A percentile compares a stretch with the other conserved stretches of the same genome.
Conservation (phyloP, 345 rosid genomes). For the Arabidopsis thaliana region TAIR10.1 NC_003076.8:21854501-21855000, state of each 20-base stretch:
- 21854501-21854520: conserved; percentile 22
- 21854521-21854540: conserved; percentile 28
- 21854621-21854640: conserved; percentile 44
- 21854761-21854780: conserved; percentile 38
- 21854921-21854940: conserved; percentile 35
- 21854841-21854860: conserved; percentile 28
- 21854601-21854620: conserved; percentile 46
- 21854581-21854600: conserved; percentile 47
- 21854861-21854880: conserved; percentile 23
- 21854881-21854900: background rate
- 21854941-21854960: conserved; percentile 13
- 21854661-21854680: conserved; percentile 40
- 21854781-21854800: conserved; percentile 33
- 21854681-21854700: background rate
- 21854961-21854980: conserved; percentile 13
- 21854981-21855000: conserved; percentile 7
- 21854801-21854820: conserved; percentile 37
- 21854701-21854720: conserved; percentile 16
- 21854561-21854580: conserved; percentile 50
- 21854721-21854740: conserved; percentile 17
- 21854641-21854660: conserved; percentile 45
- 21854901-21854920: background rate
- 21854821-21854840: conserved; percentile 20
- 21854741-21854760: background rate
- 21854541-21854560: conserved; percentile 39